These are phyloP conservation scores for Umbilicus rupestris DNA, from an alignment of 164 flowering plant species.

Conservation along the genomic window DNA sequence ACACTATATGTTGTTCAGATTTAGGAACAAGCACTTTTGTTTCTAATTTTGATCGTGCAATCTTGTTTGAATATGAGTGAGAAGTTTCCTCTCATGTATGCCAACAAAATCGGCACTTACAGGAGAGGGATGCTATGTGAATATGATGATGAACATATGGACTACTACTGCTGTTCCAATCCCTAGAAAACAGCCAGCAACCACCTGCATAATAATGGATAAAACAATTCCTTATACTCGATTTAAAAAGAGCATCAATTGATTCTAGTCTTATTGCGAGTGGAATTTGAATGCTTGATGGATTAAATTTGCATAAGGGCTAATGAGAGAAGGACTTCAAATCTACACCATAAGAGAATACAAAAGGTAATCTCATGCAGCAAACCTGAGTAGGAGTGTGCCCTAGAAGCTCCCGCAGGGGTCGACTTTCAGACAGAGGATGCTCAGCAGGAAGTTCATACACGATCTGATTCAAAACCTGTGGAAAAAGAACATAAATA, in stretches of 20 bases:
- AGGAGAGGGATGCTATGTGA: neutral
- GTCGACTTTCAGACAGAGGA: conserved; percentile 82
- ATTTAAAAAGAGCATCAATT: neutral
- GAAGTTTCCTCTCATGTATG: neutral
- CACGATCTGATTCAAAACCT: conserved; percentile 93
- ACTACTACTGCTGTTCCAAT: neutral
- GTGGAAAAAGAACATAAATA: neutral
- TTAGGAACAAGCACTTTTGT: neutral
- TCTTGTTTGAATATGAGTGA: neutral
- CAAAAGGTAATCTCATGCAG: neutral
- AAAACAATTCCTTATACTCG: neutral
- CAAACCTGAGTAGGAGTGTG: conserved; percentile 91
- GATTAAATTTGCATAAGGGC: neutral
- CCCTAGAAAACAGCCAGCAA: conserved; percentile 7
- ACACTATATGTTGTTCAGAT: neutral
- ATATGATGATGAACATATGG: neutral
- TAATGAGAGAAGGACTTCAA: neutral
- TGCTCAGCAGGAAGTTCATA: conserved; percentile 92
- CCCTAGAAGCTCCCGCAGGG: conserved; percentile 90
- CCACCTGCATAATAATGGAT: neutral
- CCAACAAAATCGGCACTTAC: neutral
- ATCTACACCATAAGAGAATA: neutral
- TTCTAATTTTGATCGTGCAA: neutral
- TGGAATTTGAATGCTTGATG: neutral
- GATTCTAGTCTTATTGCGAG: neutral